Evolutionary conservation across 768 basidiomycete species (phyloP), one percentile per base, ranked within the genome.

Genomic region (Lentinus brumalis): DNA sequence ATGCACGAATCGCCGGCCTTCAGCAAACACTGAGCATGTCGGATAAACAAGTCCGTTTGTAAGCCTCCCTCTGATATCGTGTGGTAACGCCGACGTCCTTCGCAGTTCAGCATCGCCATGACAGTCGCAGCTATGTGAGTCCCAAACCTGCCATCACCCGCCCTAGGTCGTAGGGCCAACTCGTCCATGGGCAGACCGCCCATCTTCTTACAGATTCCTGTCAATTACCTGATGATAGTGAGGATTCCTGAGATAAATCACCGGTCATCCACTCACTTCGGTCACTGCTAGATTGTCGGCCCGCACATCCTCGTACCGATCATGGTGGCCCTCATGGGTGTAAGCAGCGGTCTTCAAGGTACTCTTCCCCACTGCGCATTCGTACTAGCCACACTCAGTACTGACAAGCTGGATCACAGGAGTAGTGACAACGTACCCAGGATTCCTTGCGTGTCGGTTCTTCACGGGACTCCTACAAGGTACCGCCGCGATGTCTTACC

Each of bases 291-390:
- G 74, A 59, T 79, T 75, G 66, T 79, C 50, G 82, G 86, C 5
- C 84, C 88, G 1, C 80, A 86, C 18, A 77, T 84, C 58, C 71
- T 83, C 49, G 78, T 88, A 67, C 89, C 89, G 0, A 71, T 81
- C 1, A 84, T 89, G 80, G 71, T 89, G 47, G 79, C 82, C 0
- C 65, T 83, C 1, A 90, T 89, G 88, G 89, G 88, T 21, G 44
- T 88, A 12, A 80, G 86, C 11, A 78, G 81, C 7, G 77, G 84
- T 12, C 74, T 84, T 47, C 87, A 90, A 79, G 87, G 86, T 80
- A 56, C 14, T 16, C 31, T 11, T 40, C 16, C 21, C 31, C 30
- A 5, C 32, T 26, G 7, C 18, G 14, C 26, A 57, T 32, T 7
- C n/a, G n/a, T 41, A 18, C 11, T 35, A 11, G 6, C 11, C 10